Percentiles rank a stretch among this genome's conserved stretches.
Evolutionary conservation across 148 eudicot species (phyloP).

Genomic region (Dysphania ambrosioides): DNA sequence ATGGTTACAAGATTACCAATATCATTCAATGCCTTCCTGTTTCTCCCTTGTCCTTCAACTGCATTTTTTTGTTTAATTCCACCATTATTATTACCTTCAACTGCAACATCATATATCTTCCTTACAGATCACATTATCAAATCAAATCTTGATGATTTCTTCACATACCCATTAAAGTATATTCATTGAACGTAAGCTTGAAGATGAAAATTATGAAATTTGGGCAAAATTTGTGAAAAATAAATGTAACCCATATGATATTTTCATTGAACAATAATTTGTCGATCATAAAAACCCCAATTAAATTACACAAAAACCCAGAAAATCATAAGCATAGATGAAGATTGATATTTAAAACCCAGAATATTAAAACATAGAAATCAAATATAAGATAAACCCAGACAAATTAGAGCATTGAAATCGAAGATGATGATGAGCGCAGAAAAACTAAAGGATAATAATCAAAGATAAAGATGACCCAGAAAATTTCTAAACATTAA

Average conservation of each 20-base stretch:
- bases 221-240: not conserved
- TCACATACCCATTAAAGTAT: not conserved
- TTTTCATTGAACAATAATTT: no score
- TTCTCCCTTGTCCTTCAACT: conserved; percentile 44
- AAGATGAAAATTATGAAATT: not conserved
- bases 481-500: not conserved
- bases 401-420: no score
- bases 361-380: no score
- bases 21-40: conserved; percentile 58
- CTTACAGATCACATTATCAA: not conserved
- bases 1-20: conserved; percentile 55
- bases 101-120: conserved; percentile 10
- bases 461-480: not conserved
- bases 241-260: not conserved
- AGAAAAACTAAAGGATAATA: no score
- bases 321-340: not conserved
- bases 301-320: no score
- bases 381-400: not conserved
- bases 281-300: no score
- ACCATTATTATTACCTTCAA: conserved; percentile 33
- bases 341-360: not conserved
- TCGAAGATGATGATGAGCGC: no score
- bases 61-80: conserved; percentile 56
- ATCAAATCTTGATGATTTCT: not conserved
- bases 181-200: not conserved